phyloP scores from a whole-genome alignment of 2,329 filamentous ascomycete species.

The Amylocarpus encephaloides region DNA sequence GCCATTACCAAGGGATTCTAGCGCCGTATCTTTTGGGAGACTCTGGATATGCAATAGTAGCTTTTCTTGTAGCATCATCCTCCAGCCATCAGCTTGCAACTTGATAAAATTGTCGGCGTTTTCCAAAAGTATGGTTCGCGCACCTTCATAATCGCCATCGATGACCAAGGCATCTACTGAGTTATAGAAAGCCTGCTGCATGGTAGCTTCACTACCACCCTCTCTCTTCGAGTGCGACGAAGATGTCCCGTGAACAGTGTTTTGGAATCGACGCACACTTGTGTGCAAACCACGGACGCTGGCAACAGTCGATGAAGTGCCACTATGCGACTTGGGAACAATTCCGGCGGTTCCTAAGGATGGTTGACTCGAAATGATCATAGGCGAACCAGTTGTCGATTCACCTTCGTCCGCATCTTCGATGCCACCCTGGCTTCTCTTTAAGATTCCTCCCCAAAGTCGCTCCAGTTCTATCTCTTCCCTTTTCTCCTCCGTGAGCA shows the following conservation, averaged over 20 bases:
- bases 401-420: conserved; percentile 32
- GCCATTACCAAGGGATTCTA: conserved; percentile 33
- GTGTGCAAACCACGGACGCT: conserved; percentile 16
- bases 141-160: conserved; percentile 18
- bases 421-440: conserved; percentile 6
- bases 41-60: conserved; percentile 24
- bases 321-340: neutral
- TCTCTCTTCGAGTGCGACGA: neutral
- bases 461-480: conserved; percentile 60
- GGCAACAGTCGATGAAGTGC: conserved; percentile 3
- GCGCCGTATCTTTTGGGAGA: conserved; percentile 30
- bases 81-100: conserved; percentile 20
- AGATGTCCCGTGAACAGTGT: neutral
- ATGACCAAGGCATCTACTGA: conserved; percentile 8
- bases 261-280: conserved; percentile 1
- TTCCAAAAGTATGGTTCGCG: conserved; percentile 9
- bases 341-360: conserved; percentile 17
- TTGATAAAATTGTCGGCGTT: conserved; percentile 6
- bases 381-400: neutral
- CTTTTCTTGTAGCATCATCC: conserved; percentile 14
- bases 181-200: conserved; percentile 8
- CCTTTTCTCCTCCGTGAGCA: conserved; percentile 66
- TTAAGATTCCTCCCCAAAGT: conserved; percentile 12
- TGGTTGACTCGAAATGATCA: neutral
- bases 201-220: neutral